Percentiles rank a stretch among this genome's conserved stretches.
Evolutionary conservation across 2,329 filamentous ascomycete genomes (phyloP).

Genomic region (Colletotrichum karsti): DNA sequence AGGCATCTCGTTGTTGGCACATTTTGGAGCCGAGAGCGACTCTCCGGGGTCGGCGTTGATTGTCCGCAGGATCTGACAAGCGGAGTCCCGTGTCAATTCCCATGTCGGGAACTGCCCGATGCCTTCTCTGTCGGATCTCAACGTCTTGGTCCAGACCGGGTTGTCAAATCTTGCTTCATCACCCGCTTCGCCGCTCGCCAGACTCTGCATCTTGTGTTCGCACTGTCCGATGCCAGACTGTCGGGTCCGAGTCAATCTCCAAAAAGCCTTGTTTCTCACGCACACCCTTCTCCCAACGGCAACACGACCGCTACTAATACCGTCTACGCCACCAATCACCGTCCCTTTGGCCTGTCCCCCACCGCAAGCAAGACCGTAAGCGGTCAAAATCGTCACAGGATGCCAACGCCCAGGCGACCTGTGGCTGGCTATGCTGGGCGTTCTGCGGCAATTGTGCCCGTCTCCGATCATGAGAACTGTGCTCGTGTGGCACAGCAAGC

Average conservation of each 20-base stretch:
- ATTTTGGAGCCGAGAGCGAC: no score
- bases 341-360: neutral
- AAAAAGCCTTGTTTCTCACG: neutral
- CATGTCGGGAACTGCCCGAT: neutral
- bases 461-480: slow-evolving; percentile 4
- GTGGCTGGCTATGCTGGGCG: neutral
- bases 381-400: neutral
- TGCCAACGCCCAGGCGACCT: neutral
- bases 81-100: neutral
- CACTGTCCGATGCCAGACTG: slow-evolving; percentile 8
- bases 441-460: neutral
- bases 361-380: slow-evolving; percentile 10
- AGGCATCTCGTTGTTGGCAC: no score
- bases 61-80: slow-evolving; percentile 3
- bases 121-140: neutral
- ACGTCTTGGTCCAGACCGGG: neutral
- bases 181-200: neutral
- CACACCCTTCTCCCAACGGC: slow-evolving; percentile 6
- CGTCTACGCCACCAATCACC: slow-evolving; percentile 8
- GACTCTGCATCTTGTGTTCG: neutral
- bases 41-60: no score
- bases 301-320: slow-evolving; percentile 1
- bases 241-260: slow-evolving; percentile 8
- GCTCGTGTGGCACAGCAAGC: neutral
- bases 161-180: neutral